These are phyloP conservation scores for Dorcoceras hygrometricum DNA, from an alignment of 257 asterid genomes.

Conservation along the genomic window DNA sequence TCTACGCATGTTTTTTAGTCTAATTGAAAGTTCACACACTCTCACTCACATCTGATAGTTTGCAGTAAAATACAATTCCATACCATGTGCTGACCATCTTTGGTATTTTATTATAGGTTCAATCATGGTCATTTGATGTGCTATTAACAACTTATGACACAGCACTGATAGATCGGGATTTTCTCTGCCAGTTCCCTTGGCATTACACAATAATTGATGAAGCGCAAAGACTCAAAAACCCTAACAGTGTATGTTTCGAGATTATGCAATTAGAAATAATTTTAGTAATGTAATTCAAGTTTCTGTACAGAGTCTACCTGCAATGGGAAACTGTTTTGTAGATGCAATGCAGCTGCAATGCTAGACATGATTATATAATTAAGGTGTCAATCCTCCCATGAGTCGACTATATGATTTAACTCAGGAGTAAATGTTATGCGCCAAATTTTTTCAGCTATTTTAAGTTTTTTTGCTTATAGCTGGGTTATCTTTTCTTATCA, in stretches of 20 bases:
- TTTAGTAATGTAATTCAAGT: constrained; percentile 3
- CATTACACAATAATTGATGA: constrained; percentile 82
- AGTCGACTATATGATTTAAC: not conserved
- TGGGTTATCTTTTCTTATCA: not conserved
- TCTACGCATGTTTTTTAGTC: not conserved
- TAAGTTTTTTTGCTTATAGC: not conserved
- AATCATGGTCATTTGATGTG: constrained; percentile 70
- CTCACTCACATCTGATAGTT: constrained; percentile 4
- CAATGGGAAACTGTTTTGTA: constrained; percentile 9
- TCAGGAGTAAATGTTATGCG: not conserved
- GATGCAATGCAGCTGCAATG: constrained; percentile 19
- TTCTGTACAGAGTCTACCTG: not conserved
- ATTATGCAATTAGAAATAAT: not conserved
- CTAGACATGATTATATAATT: not conserved
- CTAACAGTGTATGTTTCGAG: constrained; percentile 66
- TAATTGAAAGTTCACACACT: not conserved
- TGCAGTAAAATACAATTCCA: constrained; percentile 12
- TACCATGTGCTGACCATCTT: constrained; percentile 14
- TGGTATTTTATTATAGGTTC: constrained; percentile 48
- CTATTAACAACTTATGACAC: constrained; percentile 86
- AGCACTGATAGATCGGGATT: constrained; percentile 80
- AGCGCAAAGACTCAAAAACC: constrained; percentile 91
- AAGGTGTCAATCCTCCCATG: not conserved
- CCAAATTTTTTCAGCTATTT: not conserved
- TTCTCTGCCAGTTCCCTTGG: constrained; percentile 90